phyloP scores from a whole-genome alignment of 495 filamentous ascomycete genomes.

The Podospora sp. region DNA sequence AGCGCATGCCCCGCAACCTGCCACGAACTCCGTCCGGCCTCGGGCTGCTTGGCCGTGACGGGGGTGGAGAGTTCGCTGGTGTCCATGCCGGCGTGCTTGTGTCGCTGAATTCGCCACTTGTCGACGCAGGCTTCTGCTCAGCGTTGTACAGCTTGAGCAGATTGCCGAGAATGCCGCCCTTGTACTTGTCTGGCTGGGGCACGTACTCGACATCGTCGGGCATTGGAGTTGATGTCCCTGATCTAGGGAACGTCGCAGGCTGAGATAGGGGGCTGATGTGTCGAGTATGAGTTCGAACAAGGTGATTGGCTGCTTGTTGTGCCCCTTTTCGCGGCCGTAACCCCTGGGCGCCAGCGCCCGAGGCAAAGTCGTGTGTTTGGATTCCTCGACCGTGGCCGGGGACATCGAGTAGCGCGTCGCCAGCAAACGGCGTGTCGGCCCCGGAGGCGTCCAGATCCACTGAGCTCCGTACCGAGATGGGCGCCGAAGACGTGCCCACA shows the following conservation, averaged over 20 bases:
- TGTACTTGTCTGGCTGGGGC: constrained; percentile 68
- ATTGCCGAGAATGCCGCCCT: constrained; percentile 73
- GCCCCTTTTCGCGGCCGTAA: constrained; percentile 24
- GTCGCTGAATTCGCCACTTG: constrained; percentile 28
- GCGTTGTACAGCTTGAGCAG: constrained; percentile 74
- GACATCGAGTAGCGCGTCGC: constrained; percentile 9
- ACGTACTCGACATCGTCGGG: constrained; percentile 63
- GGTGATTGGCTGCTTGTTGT: constrained; percentile 29
- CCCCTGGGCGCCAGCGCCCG: background rate
- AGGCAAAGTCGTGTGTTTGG: constrained; percentile 21
- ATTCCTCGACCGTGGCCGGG: background rate
- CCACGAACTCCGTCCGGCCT: constrained; percentile 59
- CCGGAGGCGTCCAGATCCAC: constrained; percentile 26
- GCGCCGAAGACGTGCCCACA: constrained; percentile 39
- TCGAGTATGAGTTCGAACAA: constrained; percentile 32
- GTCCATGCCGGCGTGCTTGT: constrained; percentile 33
- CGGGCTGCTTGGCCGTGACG: constrained; percentile 56
- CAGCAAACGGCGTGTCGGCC: constrained; percentile 3
- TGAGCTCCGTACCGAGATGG: constrained; percentile 36
- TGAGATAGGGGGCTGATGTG: constrained; percentile 25
- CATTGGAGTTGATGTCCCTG: constrained; percentile 34
- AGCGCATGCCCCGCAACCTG: constrained; percentile 55
- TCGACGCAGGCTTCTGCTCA: constrained; percentile 23
- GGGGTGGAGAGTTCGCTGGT: constrained; percentile 34
- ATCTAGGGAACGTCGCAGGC: constrained; percentile 14